Evolutionary conservation across 2,329 filamentous ascomycete genomes (phyloP).

Genomic region (Fusarium sp.): DNA sequence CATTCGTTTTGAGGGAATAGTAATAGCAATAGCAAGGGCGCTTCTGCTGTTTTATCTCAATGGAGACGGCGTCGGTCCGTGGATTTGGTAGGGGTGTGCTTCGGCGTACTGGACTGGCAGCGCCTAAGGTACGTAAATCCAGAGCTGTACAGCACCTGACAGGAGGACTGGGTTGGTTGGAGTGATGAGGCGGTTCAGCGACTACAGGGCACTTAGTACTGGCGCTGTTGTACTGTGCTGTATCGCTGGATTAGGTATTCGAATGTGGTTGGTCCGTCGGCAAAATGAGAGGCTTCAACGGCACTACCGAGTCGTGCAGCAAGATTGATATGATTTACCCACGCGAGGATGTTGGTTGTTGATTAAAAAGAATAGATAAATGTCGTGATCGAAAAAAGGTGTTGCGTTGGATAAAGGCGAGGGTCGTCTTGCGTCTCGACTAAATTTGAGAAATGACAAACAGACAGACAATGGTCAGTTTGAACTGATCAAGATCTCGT

Average conservation of each 20-base stretch:
- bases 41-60: conserved; percentile 34
- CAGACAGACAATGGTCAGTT: background rate
- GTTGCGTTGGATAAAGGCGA: conserved; percentile 13
- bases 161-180: conserved; percentile 24
- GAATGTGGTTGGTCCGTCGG: conserved; percentile 38
- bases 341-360: conserved; percentile 11
- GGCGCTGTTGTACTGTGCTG: conserved; percentile 8
- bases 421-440: conserved; percentile 3
- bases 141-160: conserved; percentile 29
- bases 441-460: conserved; percentile 21
- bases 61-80: conserved; percentile 16
- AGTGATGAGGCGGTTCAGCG: conserved; percentile 32
- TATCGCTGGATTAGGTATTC: conserved; percentile 19
- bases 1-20: conserved; percentile 6
- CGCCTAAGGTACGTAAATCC: conserved; percentile 33
- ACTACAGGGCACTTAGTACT: conserved; percentile 10
- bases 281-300: conserved; percentile 34
- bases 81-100: conserved; percentile 30
- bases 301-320: conserved; percentile 36
- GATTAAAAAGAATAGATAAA: conserved; percentile 18
- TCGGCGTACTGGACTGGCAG: conserved; percentile 38
- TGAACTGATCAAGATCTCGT: conserved; percentile 36
- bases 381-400: conserved; percentile 27
- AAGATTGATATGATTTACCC: conserved; percentile 15
- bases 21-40: conserved; percentile 11